Evolutionary conservation across 2,329 filamentous ascomycete genomes (phyloP).

Genomic region (Fusarium luffae): DNA sequence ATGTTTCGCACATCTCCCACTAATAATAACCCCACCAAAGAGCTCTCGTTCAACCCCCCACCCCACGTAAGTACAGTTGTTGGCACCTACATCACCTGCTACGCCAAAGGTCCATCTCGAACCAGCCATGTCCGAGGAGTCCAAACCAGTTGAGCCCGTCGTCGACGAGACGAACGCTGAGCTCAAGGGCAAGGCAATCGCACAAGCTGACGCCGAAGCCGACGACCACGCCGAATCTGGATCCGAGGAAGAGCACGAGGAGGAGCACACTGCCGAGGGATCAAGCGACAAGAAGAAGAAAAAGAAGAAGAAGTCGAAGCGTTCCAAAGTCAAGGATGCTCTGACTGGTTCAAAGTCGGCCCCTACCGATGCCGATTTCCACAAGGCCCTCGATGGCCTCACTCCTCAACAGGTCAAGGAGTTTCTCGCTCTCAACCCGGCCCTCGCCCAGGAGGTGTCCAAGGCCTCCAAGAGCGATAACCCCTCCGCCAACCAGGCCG

Average conservation of each 20-base stretch:
- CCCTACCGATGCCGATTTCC: slow-evolving; percentile 53
- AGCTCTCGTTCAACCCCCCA: slow-evolving; percentile 32
- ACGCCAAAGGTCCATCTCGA: slow-evolving; percentile 21
- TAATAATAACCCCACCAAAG: slow-evolving; percentile 43
- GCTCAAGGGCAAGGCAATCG: slow-evolving; percentile 59
- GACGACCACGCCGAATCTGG: slow-evolving; percentile 63
- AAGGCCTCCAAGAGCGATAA: slow-evolving; percentile 52
- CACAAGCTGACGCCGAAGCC: slow-evolving; percentile 52
- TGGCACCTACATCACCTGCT: slow-evolving; percentile 31
- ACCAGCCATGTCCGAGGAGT: slow-evolving; percentile 65
- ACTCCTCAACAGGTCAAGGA: slow-evolving; percentile 70
- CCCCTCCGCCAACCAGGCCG: slow-evolving; percentile 56
- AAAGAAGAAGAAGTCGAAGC: slow-evolving; percentile 75
- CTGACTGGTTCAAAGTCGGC: slow-evolving; percentile 51
- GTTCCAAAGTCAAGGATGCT: slow-evolving; percentile 67
- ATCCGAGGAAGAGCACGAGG: slow-evolving; percentile 52
- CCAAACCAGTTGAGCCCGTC: slow-evolving; percentile 68
- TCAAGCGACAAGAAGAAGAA: slow-evolving; percentile 57
- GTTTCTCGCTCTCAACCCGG: slow-evolving; percentile 78
- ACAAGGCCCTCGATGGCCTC: slow-evolving; percentile 65
- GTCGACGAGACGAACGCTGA: slow-evolving; percentile 62
- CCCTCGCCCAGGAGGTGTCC: slow-evolving; percentile 69
- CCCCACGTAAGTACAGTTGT: slow-evolving; percentile 20
- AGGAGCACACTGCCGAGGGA: slow-evolving; percentile 53
- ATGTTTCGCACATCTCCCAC: slow-evolving; percentile 20